Evolutionary conservation across 176 grass and related monocot genomes (phyloP), one percentile per base, ranked within the genome.

Genomic region (Cenchrus fungigraminus): DNA sequence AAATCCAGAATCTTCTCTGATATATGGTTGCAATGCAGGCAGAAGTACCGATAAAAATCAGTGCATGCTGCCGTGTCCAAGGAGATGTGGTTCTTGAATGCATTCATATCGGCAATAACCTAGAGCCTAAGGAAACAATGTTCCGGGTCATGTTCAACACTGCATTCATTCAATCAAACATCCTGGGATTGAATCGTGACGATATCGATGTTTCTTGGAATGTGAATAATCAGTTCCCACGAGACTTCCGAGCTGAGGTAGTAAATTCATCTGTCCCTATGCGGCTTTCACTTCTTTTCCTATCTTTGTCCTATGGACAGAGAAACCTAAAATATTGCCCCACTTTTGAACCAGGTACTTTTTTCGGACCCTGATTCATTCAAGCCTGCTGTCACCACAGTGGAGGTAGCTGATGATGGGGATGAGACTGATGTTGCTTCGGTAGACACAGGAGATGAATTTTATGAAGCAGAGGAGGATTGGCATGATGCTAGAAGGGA

Each of bases 401-500:
- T 96, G 88, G 89, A 90, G 45, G 61, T 91, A 66, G 88, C 20
- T 65, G 90, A 95, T 78, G 93, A 98, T 79, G 89, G 84, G 31
- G 84, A 98, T 86, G 97, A 98, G 62, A 95, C 91, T 50, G 97
- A 95, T 71, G 92, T 87, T 86, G 87, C 93, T 78, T 97, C 92
- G 0, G 88, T 89, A 74, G 95, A 97, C 51, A 90, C 78, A 14
- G 88, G 90, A 44, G 97, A 96, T 10, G 97, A 96, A 71, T 98
- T 98, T 19, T 98, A 92, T 86, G 97, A 99, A 87, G 97, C 97
- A 68, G 97, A 96, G 89, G 97, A 99, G 86, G 92, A 94, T 85
- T 98, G 84, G 92, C 90, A 94, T 72, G 90, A 92, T 95, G 87
- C 82, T 78, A 95, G 90, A 84, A 91, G 73, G 85, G 93, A 95